phyloP scores from a whole-genome alignment of 2,329 filamentous ascomycete genomes.

The Phoma herbarum region DNA sequence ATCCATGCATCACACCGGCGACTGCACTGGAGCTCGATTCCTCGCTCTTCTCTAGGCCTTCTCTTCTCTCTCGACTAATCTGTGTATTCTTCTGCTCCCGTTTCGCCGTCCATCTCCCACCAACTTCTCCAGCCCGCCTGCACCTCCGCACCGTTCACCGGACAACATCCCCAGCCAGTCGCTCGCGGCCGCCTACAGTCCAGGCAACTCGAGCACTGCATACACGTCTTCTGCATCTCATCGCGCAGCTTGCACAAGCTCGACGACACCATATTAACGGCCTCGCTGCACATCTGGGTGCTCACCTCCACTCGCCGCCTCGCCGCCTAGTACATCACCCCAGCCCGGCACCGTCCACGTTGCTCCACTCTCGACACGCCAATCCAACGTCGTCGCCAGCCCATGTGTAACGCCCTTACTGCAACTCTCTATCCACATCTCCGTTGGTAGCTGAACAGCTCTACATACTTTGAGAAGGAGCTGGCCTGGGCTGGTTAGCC shows the following conservation, averaged over 20 bases:
- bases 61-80: constrained; percentile 15
- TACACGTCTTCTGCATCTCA: not conserved
- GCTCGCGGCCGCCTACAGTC: constrained; percentile 16
- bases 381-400: constrained; percentile 27
- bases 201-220: constrained; percentile 17
- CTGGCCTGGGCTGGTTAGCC: constrained; percentile 39
- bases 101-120: constrained; percentile 9
- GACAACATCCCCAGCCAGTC: constrained; percentile 16
- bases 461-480: constrained; percentile 19
- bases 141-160: constrained; percentile 20
- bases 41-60: constrained; percentile 17
- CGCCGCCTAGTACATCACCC: constrained; percentile 17
- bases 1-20: constrained; percentile 22
- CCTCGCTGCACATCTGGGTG: constrained; percentile 21
- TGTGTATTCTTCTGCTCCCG: constrained; percentile 13
- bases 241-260: constrained; percentile 8
- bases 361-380: constrained; percentile 7
- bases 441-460: constrained; percentile 44
- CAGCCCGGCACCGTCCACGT: constrained; percentile 19
- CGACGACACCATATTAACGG: not conserved
- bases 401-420: constrained; percentile 52
- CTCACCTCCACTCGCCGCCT: constrained; percentile 18
- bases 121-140: constrained; percentile 9
- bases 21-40: constrained; percentile 25
- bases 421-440: constrained; percentile 51